Evolutionary conservation across 108 stramenopile species (phyloP).

Genomic region (Chaetoceros tenuissimus): DNA sequence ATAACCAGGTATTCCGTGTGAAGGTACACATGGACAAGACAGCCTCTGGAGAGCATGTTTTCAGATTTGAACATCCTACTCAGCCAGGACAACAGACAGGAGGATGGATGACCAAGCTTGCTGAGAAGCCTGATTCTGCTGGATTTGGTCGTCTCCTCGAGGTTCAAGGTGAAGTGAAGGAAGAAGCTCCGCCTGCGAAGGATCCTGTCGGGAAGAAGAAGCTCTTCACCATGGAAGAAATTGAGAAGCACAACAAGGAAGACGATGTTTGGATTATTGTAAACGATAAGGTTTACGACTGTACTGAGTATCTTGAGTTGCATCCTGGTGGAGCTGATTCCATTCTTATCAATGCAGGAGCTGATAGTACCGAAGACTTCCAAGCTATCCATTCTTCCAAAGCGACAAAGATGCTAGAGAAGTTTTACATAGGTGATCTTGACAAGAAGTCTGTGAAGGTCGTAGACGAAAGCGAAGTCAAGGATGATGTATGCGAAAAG

Average conservation of each 20-base stretch:
- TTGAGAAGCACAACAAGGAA: constrained; percentile 82
- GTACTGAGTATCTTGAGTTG: constrained; percentile 88
- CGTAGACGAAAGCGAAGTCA: constrained; percentile 23
- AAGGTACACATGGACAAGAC: constrained; percentile 78
- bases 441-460: constrained; percentile 29
- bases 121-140: constrained; percentile 69
- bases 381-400: constrained; percentile 93
- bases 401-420: constrained; percentile 88
- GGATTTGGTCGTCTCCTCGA: constrained; percentile 70
- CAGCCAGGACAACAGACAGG: constrained; percentile 87
- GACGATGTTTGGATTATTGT: constrained; percentile 94
- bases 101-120: constrained; percentile 91
- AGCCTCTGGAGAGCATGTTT: constrained; percentile 53
- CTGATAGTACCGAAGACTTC: constrained; percentile 93
- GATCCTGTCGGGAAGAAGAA: constrained; percentile 36
- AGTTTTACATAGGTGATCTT: constrained; percentile 90
- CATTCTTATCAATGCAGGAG: constrained; percentile 92
- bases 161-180: constrained; percentile 29
- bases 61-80: constrained; percentile 94
- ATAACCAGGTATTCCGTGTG: constrained; percentile 92
- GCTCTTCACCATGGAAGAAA: constrained; percentile 74
- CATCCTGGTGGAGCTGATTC: constrained; percentile 92
- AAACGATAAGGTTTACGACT: constrained; percentile 86
- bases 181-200: constrained; percentile 27
- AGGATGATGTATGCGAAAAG: constrained; percentile 26